Base-by-base conservation (phyloP, 176 grass and related monocot species). In the Musa schizocarpa region DNA sequence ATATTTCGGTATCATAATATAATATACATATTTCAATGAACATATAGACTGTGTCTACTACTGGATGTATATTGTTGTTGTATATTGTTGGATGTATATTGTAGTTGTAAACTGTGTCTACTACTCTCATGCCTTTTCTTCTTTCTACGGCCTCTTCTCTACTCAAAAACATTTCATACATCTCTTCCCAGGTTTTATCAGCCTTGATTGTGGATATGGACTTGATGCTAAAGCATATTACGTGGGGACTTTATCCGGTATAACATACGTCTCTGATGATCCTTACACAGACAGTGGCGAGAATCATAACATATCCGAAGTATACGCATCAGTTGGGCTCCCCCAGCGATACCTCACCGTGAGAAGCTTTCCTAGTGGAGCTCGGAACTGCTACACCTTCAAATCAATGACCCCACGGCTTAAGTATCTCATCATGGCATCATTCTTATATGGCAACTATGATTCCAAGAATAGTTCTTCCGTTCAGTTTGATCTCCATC, bases 341-440 rank as follows among this genome's bases (percentile, higher is more conserved):
- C 7, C 17, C 2, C 21, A 2, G 13, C 34, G 34, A 1, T 22
- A 13, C 9, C 0, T 6, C 0, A 80, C 54, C 1, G 0, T 53
- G 9, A 72, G 78, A 43, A 80, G 78, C 43, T 80, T 80, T 16
- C 78, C 75, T 2, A 14, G 2, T 3, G 78, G 68, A 1, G 48
- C 55, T 26, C 78, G 78, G 8, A 80, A 72, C 17, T 72, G 78
- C 55, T 80, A 72, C 78, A 80, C 54, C 55, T 51, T 80, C 11
- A 72, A 34, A 1, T 9, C 20, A 8, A 6, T 78, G 10, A 34
- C 23, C 13, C 5, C 2, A 3, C 17, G 19, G 2, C 8, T 4
- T 8, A 78, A 78, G 26, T 78, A 78, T 24, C 76, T 78, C 24
- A 23, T 78, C 1, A 26, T 65, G 25, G 24, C 76, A 16, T 9